A percentile compares a stretch with the other conserved stretches of the same genome.
phyloP scores from a whole-genome alignment of 306 rosid species.

The Vigna radiata region DNA sequence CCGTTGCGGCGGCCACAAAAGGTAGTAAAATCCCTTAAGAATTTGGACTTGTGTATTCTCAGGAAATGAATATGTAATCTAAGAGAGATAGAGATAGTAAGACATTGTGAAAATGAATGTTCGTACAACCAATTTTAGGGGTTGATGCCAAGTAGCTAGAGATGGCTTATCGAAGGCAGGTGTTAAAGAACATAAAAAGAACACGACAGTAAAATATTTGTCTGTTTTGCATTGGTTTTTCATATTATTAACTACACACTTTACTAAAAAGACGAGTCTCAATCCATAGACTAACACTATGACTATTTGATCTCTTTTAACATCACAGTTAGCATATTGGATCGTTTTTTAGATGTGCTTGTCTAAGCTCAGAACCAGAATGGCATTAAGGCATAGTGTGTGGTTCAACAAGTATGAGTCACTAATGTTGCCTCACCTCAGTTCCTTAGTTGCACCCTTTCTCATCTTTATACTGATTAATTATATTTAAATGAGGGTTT shows the following conservation, averaged over 20 bases:
- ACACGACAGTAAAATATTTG: constrained; percentile 30
- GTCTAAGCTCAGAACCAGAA: constrained; percentile 12
- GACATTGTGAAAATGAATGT: constrained; percentile 8
- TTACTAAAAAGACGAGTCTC: neutral
- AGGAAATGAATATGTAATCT: constrained; percentile 16
- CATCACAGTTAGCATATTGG: neutral
- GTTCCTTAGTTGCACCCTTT: neutral
- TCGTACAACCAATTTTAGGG: neutral
- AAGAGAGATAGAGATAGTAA: neutral
- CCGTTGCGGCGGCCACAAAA: constrained; percentile 49
- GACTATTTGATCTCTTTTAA: constrained; percentile 24
- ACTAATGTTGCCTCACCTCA: constrained; percentile 21
- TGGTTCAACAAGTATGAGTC: constrained; percentile 2
- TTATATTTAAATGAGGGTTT: neutral
- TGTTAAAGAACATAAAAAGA: neutral
- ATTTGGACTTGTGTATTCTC: constrained; percentile 6
- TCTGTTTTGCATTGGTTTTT: neutral
- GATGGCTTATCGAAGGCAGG: neutral
- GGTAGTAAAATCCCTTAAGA: constrained; percentile 47
- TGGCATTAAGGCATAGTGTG: neutral
- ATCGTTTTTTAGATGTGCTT: neutral
- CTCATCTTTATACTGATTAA: neutral
- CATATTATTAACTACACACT: constrained; percentile 1
- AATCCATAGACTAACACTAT: neutral
- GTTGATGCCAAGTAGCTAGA: constrained; percentile 11